Percentiles rank a stretch among this genome's conserved stretches.
Conservation (phyloP, 2,329 filamentous ascomycete species). For the Neurospora sp. region DNA sequence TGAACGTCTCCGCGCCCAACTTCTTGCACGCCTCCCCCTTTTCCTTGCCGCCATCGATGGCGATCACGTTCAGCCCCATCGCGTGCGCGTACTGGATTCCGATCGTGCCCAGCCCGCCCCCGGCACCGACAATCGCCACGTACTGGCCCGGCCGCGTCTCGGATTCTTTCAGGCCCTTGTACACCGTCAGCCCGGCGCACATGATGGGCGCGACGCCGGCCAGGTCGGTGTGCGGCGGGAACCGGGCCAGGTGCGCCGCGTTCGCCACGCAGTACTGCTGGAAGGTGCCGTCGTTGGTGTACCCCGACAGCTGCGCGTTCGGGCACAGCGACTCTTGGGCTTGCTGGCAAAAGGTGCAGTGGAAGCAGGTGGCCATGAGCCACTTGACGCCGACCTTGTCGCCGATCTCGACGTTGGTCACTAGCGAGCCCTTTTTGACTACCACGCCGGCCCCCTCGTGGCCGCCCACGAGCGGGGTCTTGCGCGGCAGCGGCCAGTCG, state of each 20-base stretch:
- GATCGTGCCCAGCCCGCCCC: constrained; percentile 19
- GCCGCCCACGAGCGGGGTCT: constrained; percentile 23
- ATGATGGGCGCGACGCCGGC: constrained; percentile 32
- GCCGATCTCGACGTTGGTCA: constrained; percentile 18
- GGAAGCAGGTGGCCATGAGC: constrained; percentile 34
- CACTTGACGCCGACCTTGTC: constrained; percentile 37
- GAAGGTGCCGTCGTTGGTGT: constrained; percentile 35
- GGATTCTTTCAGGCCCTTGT: constrained; percentile 29
- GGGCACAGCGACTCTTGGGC: constrained; percentile 7
- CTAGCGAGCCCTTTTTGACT: constrained; percentile 4
- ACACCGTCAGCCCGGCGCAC: constrained; percentile 40
- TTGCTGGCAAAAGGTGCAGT: constrained; percentile 34
- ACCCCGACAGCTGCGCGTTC: constrained; percentile 20
- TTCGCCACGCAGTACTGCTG: constrained; percentile 36
- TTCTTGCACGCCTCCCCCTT: constrained; percentile 18
- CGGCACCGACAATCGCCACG: constrained; percentile 22
- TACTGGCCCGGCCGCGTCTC: constrained; percentile 26
- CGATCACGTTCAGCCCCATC: constrained; percentile 19
- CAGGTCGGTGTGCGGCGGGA: constrained; percentile 21
- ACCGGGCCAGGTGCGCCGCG: constrained; percentile 29
- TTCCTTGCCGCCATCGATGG: constrained; percentile 16
- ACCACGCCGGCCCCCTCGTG: constrained; percentile 35
- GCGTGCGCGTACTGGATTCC: constrained; percentile 19
- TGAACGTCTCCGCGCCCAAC: constrained; percentile 47
- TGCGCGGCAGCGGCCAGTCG: constrained; percentile 12